These are phyloP conservation scores for Oenanthe javanica DNA, from an alignment of 140 eudicot genomes.

Conservation along the genomic window DNA sequence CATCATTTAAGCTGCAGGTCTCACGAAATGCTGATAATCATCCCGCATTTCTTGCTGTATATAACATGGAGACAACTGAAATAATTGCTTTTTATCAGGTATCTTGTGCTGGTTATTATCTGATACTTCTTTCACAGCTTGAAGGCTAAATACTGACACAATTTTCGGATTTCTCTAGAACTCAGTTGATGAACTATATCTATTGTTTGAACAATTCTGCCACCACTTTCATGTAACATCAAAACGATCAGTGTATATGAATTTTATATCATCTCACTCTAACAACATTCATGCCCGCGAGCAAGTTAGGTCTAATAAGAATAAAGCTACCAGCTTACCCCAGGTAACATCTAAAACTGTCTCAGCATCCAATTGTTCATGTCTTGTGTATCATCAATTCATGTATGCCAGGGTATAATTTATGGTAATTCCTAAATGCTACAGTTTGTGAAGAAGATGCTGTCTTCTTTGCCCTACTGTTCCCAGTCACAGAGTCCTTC, in stretches of 20 bases:
- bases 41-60: slow-evolving; percentile 98
- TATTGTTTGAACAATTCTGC: slow-evolving; percentile 75
- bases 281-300: slow-evolving; percentile 90
- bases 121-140: slow-evolving; percentile 2
- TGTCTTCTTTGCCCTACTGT: slow-evolving; percentile 69
- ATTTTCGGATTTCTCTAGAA: slow-evolving; percentile 40
- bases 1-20: slow-evolving; percentile 41
- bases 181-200: slow-evolving; percentile 81
- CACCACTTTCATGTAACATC: slow-evolving; percentile 83
- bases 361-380: slow-evolving; percentile 2
- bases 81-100: slow-evolving; percentile 94
- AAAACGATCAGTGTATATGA: slow-evolving; percentile 58
- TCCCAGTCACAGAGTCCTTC: slow-evolving; percentile 99
- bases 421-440: slow-evolving; percentile 16
- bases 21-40: slow-evolving; percentile 87
- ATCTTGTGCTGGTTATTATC: background rate
- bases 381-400: background rate
- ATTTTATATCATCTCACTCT: slow-evolving; percentile 83
- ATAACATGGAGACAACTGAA: slow-evolving; percentile 96
- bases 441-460: slow-evolving; percentile 97
- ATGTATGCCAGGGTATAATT: background rate
- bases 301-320: slow-evolving; percentile 65
- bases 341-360: slow-evolving; percentile 39
- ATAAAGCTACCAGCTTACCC: slow-evolving; percentile 68
- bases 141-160: slow-evolving; percentile 9